These are phyloP conservation scores for Cubamyces sp. DNA, from an alignment of 768 basidiomycete species.

Conservation along the genomic window DNA sequence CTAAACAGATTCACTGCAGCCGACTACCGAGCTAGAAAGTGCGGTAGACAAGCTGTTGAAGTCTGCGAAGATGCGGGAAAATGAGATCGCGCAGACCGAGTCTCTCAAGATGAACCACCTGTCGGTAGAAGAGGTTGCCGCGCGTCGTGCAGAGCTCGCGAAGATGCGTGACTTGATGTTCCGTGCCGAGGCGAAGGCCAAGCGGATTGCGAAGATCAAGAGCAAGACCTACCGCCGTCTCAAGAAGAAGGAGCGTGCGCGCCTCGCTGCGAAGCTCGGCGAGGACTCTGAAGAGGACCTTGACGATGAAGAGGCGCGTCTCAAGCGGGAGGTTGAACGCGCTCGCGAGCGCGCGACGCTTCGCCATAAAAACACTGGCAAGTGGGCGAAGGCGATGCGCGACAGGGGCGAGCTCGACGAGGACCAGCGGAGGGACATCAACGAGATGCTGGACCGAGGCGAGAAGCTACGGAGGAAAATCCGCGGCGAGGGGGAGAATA, in stretches of 20 bases:
- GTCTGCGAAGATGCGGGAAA: slow-evolving; percentile 80
- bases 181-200: slow-evolving; percentile 88
- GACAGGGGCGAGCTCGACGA: slow-evolving; percentile 68
- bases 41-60: slow-evolving; percentile 82
- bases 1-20: slow-evolving; percentile 45
- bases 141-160: slow-evolving; percentile 79
- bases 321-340: slow-evolving; percentile 77
- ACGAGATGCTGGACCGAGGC: slow-evolving; percentile 83
- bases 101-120: slow-evolving; percentile 84
- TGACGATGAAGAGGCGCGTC: slow-evolving; percentile 50
- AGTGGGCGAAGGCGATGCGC: slow-evolving; percentile 82
- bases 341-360: slow-evolving; percentile 91
- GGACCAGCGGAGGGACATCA: slow-evolving; percentile 68
- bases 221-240: slow-evolving; percentile 90
- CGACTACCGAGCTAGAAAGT: slow-evolving; percentile 82
- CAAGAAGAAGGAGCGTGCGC: slow-evolving; percentile 76
- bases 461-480: slow-evolving; percentile 82
- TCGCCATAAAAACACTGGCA: slow-evolving; percentile 84
- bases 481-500: slow-evolving; percentile 62
- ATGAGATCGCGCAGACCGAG: slow-evolving; percentile 78
- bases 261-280: slow-evolving; percentile 50
- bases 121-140: slow-evolving; percentile 82
- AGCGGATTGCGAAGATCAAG: slow-evolving; percentile 93
- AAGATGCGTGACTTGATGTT: slow-evolving; percentile 93
- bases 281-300: slow-evolving; percentile 55